A percentile compares a stretch with the other conserved stretches of the same genome.
Evolutionary conservation across 208 protist genomes (phyloP).

Genomic region (Trypanosoma brucei): DNA sequence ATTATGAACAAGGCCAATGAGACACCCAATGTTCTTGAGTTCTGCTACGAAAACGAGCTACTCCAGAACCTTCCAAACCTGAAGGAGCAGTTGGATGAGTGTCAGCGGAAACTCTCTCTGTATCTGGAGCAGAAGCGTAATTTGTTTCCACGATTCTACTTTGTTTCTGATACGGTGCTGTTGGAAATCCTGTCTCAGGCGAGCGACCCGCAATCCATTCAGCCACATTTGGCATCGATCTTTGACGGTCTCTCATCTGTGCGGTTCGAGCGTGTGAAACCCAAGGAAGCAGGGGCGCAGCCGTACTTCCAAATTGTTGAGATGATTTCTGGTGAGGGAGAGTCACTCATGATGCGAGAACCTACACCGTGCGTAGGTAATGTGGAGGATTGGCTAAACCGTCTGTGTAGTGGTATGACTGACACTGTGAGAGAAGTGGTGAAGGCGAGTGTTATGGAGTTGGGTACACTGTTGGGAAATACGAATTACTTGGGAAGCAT

Average conservation of each 20-base stretch:
- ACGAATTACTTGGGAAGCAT: conserved; percentile 87
- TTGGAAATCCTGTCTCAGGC: conserved; percentile 97
- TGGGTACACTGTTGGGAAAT: conserved; percentile 80
- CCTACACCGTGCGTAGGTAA: conserved; percentile 89
- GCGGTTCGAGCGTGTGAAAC: conserved; percentile 88
- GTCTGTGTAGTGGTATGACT: conserved; percentile 90
- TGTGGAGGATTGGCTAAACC: conserved; percentile 93
- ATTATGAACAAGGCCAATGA: conserved; percentile 97
- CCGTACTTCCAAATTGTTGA: conserved; percentile 90
- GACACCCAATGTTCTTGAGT: conserved; percentile 91
- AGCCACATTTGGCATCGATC: conserved; percentile 91
- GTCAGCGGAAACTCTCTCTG: conserved; percentile 95
- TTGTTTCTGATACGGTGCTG: conserved; percentile 96
- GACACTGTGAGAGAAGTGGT: conserved; percentile 88
- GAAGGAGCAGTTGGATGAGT: conserved; percentile 95
- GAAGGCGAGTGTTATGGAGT: conserved; percentile 85
- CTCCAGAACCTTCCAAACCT: conserved; percentile 92
- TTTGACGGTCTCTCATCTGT: conserved; percentile 92
- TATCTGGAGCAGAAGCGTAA: conserved; percentile 98
- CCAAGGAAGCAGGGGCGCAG: conserved; percentile 85
- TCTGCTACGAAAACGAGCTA: conserved; percentile 95
- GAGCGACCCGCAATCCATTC: conserved; percentile 91
- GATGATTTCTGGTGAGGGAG: conserved; percentile 88
- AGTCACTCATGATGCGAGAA: conserved; percentile 85
- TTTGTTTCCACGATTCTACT: conserved; percentile 98